These are phyloP conservation scores for Lactuca sativa DNA, from an alignment of 129 eudicot species.

Conservation along the genomic window DNA sequence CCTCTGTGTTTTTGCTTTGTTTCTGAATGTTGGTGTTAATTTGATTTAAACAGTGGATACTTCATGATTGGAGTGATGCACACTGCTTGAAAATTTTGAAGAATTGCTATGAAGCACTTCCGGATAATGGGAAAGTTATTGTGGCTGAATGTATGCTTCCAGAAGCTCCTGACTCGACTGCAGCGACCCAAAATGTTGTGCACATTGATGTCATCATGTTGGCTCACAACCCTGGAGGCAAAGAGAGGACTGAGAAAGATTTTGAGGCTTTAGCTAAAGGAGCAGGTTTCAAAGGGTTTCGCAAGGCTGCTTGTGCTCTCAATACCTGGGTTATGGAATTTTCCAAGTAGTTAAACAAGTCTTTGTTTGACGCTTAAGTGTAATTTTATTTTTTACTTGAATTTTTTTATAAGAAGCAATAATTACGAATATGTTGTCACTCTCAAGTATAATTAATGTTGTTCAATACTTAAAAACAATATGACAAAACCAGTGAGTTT, in stretches of 20 bases:
- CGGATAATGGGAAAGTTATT: conserved; percentile 66
- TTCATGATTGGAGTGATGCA: conserved; percentile 85
- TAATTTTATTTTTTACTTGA: background rate
- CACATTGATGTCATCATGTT: conserved; percentile 73
- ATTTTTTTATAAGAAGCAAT: background rate
- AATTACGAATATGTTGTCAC: background rate
- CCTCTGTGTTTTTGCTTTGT: background rate
- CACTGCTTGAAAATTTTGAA: conserved; percentile 61
- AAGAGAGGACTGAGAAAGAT: conserved; percentile 75
- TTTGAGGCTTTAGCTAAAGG: conserved; percentile 61
- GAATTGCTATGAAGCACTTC: conserved; percentile 64
- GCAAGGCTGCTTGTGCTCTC: conserved; percentile 52
- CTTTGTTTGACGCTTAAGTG: background rate
- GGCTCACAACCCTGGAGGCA: conserved; percentile 79
- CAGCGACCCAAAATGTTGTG: conserved; percentile 46
- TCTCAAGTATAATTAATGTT: too few species aligned
- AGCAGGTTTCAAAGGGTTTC: conserved; percentile 57
- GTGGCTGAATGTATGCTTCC: conserved; percentile 68
- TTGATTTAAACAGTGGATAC: conserved; percentile 51
- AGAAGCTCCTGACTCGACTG: conserved; percentile 55
- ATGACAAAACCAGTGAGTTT: background rate
- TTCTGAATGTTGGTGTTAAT: background rate
- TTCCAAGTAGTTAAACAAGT: conserved; percentile 27
- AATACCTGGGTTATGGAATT: conserved; percentile 75
- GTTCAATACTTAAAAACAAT: background rate